Evolutionary conservation across 139 green algal species (phyloP).

Genomic region (Chlorella vulgaris): DNA sequence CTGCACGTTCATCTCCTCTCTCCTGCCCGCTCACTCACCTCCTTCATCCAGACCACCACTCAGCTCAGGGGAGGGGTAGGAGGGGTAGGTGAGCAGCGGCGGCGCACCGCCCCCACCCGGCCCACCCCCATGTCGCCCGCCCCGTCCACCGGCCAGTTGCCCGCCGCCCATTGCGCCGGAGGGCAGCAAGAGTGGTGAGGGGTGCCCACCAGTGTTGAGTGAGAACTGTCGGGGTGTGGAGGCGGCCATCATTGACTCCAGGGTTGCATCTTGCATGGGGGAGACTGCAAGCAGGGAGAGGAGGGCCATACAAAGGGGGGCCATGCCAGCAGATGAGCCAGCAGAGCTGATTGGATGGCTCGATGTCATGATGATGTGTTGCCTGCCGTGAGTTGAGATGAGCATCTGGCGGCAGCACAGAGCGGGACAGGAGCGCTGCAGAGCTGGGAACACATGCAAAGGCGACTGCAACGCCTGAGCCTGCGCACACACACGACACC

Average conservation of each 20-base stretch:
- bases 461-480: too few species aligned
- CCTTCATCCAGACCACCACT: conserved; percentile 14
- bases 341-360: too few species aligned
- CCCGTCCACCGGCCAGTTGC: not conserved
- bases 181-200: not conserved
- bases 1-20: too few species aligned
- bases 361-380: not conserved
- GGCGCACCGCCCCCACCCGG: not conserved
- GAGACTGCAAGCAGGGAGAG: not conserved
- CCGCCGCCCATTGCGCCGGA: too few species aligned
- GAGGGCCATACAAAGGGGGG: too few species aligned
- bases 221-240: conserved; percentile 36
- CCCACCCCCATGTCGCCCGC: not conserved
- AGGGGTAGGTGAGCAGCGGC: conserved; percentile 18
- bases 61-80: not conserved
- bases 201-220: not conserved
- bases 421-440: not conserved
- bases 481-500: too few species aligned
- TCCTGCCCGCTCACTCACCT: conserved; percentile 1
- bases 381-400: too few species aligned
- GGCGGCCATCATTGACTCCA: conserved; percentile 31
- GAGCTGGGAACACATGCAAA: too few species aligned
- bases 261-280: conserved; percentile 18
- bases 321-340: too few species aligned
- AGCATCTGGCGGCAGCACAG: not conserved